Evolutionary conservation across 1,284 basidiomycete genomes (phyloP).

Genomic region (Ustanciosporium gigantosporum): DNA sequence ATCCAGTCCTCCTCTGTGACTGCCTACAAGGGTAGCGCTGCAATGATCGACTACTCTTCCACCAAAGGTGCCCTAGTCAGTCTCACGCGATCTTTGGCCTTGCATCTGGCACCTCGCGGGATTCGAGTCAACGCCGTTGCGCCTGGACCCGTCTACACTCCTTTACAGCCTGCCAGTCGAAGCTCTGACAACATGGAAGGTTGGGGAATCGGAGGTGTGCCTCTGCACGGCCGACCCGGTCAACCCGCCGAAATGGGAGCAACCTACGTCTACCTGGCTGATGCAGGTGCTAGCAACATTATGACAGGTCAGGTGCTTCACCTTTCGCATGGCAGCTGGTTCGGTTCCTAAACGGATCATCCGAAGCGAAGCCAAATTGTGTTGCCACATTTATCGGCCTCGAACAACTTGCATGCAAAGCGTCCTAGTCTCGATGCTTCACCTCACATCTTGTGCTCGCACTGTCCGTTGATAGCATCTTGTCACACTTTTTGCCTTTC

Average conservation of each 20-base stretch:
- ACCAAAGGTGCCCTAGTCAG: constrained; percentile 65
- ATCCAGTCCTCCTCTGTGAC: constrained; percentile 72
- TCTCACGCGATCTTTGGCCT: constrained; percentile 68
- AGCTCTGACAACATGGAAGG: constrained; percentile 45
- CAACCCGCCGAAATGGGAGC: constrained; percentile 50
- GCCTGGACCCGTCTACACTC: constrained; percentile 68
- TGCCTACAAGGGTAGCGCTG: constrained; percentile 65
- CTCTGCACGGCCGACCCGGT: constrained; percentile 38
- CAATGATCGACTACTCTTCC: constrained; percentile 66
- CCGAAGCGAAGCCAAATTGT: too few species aligned
- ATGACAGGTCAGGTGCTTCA: constrained; percentile 50
- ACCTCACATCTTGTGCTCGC: too few species aligned
- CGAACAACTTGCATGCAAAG: too few species aligned
- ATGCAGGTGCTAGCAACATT: constrained; percentile 39
- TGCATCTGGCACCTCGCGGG: constrained; percentile 68
- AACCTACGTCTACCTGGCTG: constrained; percentile 46
- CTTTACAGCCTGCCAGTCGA: constrained; percentile 55
- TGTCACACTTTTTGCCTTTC: too few species aligned
- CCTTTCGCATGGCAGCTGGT: constrained; percentile 38
- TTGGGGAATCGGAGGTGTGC: constrained; percentile 40
- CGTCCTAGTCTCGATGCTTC: too few species aligned
- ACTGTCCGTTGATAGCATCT: too few species aligned
- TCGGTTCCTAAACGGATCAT: constrained; percentile 28
- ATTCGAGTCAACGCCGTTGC: constrained; percentile 68
- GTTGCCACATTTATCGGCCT: too few species aligned